Base-by-base conservation (phyloP, 1,139 yeast genomes). In the Saccharomyces hybrid region DNA sequence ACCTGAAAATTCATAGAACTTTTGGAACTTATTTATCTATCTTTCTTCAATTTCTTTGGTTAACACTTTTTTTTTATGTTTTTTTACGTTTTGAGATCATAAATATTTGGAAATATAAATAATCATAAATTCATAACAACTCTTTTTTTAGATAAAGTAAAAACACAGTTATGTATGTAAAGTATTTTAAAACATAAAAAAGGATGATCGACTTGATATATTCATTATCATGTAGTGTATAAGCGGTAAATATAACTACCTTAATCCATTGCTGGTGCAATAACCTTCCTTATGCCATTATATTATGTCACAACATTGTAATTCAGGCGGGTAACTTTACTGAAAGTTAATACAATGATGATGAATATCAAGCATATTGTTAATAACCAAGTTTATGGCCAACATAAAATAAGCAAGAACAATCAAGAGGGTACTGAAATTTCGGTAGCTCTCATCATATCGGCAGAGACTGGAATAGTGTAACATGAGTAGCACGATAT, bases 401-500 rank as follows among this genome's bases (percentile, higher is more conserved):
- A 11, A n/a, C n/a, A 29, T 9, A 5, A 29, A 5, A 11, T 3
- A 5, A 5, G 13, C 11, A 29, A 29, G n/a, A 3, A 29, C n/a
- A 29, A 13, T 29, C 32, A 5, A 47, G 6, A 4, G 47, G 34
- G 26, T 9, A 9, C 32, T 13, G n/a, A 29, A 28, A 28, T 4
- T 28, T 8, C 9, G 13, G 31, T 28, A 28, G 11, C n/a, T n/a
- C 38, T n/a, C 8, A 32, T 7, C 16, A 32, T n/a, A 32, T 32
- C 16, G 7, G 6, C 16, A n/a, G 16, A 29, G 16, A 32, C 16
- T n/a, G 38, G 16, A 14, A n/a, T 19, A 3, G n/a, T 16, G 25
- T 11, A 38, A 9, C 26, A 93, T 93, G 98, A 86, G 96, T 16
- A 88, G 96, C 25, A 88, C 91, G 9, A 87, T 93, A 28, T 93